phyloP scores from a whole-genome alignment of 106 monocot species.

The Dioscorea dumetorum region DNA sequence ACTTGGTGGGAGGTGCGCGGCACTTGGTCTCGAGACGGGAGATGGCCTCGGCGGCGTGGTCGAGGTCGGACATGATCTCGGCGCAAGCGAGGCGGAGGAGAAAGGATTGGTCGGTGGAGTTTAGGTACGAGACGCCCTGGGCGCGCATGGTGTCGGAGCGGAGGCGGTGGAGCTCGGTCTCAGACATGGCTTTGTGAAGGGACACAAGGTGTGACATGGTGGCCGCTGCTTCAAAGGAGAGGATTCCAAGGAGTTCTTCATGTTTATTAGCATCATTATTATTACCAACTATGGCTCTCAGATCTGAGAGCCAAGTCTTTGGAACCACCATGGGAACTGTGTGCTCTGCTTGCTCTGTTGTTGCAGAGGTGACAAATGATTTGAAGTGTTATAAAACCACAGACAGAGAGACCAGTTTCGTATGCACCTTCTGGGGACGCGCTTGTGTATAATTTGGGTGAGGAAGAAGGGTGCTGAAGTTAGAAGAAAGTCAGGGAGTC shows the following conservation, averaged over 20 bases:
- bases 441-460: no score
- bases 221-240: slow-evolving; percentile 61
- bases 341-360: no score
- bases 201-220: slow-evolving; percentile 63
- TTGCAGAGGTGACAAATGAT: no score
- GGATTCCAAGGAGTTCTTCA: slow-evolving; percentile 35
- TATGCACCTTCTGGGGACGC: no score
- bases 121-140: slow-evolving; percentile 63
- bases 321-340: background rate
- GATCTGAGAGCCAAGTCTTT: slow-evolving; percentile 2
- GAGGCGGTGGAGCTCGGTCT: slow-evolving; percentile 31
- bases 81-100: slow-evolving; percentile 65
- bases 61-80: slow-evolving; percentile 61
- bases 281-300: background rate
- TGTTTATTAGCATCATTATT: background rate
- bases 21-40: slow-evolving; percentile 38
- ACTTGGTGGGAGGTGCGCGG: slow-evolving; percentile 1
- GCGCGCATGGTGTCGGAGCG: slow-evolving; percentile 53
- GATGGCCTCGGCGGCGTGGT: slow-evolving; percentile 40
- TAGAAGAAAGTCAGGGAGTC: no score
- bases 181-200: slow-evolving; percentile 57
- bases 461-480: no score
- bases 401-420: no score
- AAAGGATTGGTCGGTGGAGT: slow-evolving; percentile 57
- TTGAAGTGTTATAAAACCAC: no score